Evolutionary conservation across 2,329 filamentous ascomycete species (phyloP).

Genomic region (Aspergillus ustus): DNA sequence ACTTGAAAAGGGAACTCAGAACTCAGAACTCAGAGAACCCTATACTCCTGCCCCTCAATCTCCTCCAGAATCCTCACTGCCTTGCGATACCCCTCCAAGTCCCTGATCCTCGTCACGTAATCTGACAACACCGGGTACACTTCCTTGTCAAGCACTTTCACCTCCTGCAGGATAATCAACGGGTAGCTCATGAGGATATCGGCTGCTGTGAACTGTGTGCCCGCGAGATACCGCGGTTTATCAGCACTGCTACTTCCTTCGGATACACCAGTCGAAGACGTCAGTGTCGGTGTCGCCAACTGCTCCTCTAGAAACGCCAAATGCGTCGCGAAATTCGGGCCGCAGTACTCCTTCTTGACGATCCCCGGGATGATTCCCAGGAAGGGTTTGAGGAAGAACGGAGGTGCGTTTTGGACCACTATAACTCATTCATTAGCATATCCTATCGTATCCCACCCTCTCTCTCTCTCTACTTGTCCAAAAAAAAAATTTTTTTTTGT

Average conservation of each 20-base stretch:
- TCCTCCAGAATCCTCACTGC: neutral
- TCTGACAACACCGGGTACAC: neutral
- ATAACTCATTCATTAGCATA: no score
- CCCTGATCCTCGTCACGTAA: neutral
- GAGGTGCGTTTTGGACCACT: conserved; percentile 57
- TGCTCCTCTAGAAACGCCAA: conserved; percentile 51
- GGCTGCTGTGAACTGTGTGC: conserved; percentile 45
- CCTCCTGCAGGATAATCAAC: conserved; percentile 31
- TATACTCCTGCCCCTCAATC: neutral
- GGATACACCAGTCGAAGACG: conserved; percentile 29
- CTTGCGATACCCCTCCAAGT: neutral
- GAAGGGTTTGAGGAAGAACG: conserved; percentile 70
- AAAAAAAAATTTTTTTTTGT: no score
- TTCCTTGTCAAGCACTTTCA: neutral
- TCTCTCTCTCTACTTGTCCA: no score
- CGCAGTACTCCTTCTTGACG: conserved; percentile 41
- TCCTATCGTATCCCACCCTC: no score
- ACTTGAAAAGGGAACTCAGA: no score
- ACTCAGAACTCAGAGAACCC: neutral
- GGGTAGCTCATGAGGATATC: conserved; percentile 54
- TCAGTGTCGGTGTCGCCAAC: conserved; percentile 45
- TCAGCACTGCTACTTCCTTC: conserved; percentile 22
- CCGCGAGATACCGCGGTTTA: conserved; percentile 40
- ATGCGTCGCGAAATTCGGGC: conserved; percentile 46
- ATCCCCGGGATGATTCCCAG: conserved; percentile 58